Base-by-base conservation (phyloP, 2,329 filamentous ascomycete genomes). In the Onygena corvina region DNA sequence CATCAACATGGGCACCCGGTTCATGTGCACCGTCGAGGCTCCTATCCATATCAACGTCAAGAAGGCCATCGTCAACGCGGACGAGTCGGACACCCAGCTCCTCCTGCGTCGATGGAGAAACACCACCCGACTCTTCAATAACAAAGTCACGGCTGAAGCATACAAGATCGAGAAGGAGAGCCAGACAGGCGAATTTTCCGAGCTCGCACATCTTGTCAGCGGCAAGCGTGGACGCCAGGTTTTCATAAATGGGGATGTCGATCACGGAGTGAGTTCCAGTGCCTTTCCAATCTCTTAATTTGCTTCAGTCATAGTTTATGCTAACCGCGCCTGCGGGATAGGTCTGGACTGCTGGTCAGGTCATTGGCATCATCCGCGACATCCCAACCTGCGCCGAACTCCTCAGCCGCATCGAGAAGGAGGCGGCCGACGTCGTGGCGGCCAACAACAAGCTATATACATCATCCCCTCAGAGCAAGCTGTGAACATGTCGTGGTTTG, bases 1-100 rank as follows among this genome's bases (percentile, higher is more conserved):
- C 54, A 82, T 96, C 70, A 98, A 98, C 71, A 98, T 98, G 92
- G 92, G 92, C 51, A 98, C 92, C 7, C 76, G 92, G 35, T 98
- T 96, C 73, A 93, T 98, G 86, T 90, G 84, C 71, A 96, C 92
- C 0, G 75, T 90, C 38, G 92, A 96, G 69, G 82, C 89, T 12
- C 92, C 92, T 0, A 85, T 98, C 55, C 92, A 98, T 70, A 65
- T 79, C 45, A 94, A 94, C 58, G 87, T 98, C 72, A 98, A 98
- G 76, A 76, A 93, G 66, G 76, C 84, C 57, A 98, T 98, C 61
- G 88, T 95, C 46, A 76, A 80, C 49, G 85, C 89, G 1, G 76
- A 87, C 55, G 92, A 98, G 74, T 88, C 84, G 18, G 87, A 96
- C 66, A 98, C 92, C 0, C 80, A 88, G 57, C 76, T 98, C 47